Base-by-base conservation (phyloP, 2,329 filamentous ascomycete genomes). In the Trichophyton rubrum region DNA sequence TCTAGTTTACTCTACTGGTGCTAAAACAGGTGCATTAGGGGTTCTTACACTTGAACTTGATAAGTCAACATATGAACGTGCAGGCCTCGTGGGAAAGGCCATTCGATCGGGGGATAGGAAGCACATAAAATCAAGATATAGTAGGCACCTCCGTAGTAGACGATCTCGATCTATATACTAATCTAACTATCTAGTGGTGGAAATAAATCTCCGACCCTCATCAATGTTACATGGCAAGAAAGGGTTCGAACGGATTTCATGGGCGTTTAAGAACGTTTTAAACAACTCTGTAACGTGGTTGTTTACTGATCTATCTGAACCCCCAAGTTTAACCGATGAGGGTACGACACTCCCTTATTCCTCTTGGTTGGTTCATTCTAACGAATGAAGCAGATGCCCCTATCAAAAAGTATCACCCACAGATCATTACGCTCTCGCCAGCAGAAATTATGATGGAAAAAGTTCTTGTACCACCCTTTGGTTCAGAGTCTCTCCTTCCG, bases 151-250 rank as follows among this genome's bases (percentile, higher is more conserved):
- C 40, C 20, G 3, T 11, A 13, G 1, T 38, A 13, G 33, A 30
- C 5, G 27, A 30, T 30, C 27, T 30, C 6, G 27, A 30, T 30
- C 27, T 30, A 30, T 30, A 30, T 30, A 30, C 9, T 38, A 13
- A 13, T 38, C 33, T 20, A 38, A 11, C 24, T 22, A 55, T 24
- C 53, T 53, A 93, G 88, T 86, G 30, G 82, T 97, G 53, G 84
- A 92, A 66, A 78, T 87, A 58, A 85, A 97, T 62, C 80, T 99
- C 30, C 82, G 85, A 17, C 77, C 80, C 3, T 81, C 85, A 0
- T 85, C 85, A 0, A 96, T 96, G 89, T 72, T 89, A 6, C 86
- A 85, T 59, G 90, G 90, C 2, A 93, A 90, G 71, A 90, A 87
- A 64, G 87, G 85, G 0, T 96, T 95, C 68, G 86, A 91, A 64